Conservation (phyloP, 257 asterid genomes). For the Ligustrum vulgare region DNA sequence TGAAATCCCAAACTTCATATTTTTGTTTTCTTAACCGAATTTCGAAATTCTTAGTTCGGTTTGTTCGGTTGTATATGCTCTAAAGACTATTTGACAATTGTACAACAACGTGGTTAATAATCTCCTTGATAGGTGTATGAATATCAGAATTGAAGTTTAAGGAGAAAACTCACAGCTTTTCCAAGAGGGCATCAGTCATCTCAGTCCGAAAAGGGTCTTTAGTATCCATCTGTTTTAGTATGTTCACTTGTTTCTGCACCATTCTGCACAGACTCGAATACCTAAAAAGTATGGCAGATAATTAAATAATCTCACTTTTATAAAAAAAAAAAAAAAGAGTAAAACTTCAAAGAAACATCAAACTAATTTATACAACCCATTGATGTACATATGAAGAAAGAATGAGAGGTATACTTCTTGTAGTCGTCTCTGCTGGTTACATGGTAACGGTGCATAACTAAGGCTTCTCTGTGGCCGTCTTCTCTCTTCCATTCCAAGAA, state of each 20-base stretch:
- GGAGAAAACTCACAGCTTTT: conserved; percentile 67
- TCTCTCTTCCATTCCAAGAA: conserved; percentile 89
- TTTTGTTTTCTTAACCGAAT: no score
- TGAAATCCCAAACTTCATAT: no score
- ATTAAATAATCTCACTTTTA: neutral
- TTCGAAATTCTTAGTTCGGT: no score
- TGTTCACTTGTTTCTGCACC: conserved; percentile 85
- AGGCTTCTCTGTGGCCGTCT: conserved; percentile 82
- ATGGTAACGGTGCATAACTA: conserved; percentile 76
- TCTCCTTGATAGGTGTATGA: neutral
- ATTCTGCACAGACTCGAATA: conserved; percentile 78
- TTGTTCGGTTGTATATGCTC: no score
- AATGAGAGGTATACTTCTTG: conserved; percentile 49
- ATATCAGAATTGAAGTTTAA: neutral
- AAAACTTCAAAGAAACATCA: neutral
- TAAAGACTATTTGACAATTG: neutral
- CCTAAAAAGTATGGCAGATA: conserved; percentile 42
- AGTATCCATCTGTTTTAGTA: conserved; percentile 85
- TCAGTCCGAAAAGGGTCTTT: conserved; percentile 79
- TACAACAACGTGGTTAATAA: neutral
- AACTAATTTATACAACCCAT: neutral
- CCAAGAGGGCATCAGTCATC: conserved; percentile 89
- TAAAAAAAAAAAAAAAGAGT: neutral
- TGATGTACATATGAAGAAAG: neutral
- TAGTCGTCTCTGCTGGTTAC: conserved; percentile 87